Evolutionary conservation across 192 early-diverging fungal genomes (phyloP).

Genomic region (Coemansia sp.): DNA sequence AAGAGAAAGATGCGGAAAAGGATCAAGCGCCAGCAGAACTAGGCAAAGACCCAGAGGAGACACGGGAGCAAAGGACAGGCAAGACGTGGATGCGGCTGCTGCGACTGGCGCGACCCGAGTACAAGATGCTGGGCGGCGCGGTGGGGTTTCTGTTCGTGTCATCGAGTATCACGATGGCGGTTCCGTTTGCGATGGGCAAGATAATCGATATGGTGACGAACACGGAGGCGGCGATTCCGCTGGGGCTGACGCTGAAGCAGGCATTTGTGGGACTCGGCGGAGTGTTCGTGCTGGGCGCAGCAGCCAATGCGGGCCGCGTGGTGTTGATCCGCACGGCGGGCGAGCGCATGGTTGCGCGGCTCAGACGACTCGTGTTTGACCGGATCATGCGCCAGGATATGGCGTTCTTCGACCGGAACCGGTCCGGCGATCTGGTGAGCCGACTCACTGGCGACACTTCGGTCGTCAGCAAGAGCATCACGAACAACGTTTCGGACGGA

Average conservation of each 20-base stretch:
- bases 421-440: slow-evolving; percentile 74
- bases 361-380: slow-evolving; percentile 56
- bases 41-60: slow-evolving; percentile 40
- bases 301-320: slow-evolving; percentile 60
- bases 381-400: slow-evolving; percentile 64
- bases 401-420: slow-evolving; percentile 63
- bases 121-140: slow-evolving; percentile 51
- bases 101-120: slow-evolving; percentile 49
- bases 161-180: slow-evolving; percentile 63
- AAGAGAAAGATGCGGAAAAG: neutral
- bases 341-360: slow-evolving; percentile 59
- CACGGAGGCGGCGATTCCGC: slow-evolving; percentile 37
- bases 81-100: slow-evolving; percentile 52
- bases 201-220: slow-evolving; percentile 68
- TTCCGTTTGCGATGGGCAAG: slow-evolving; percentile 69
- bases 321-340: slow-evolving; percentile 61
- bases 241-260: slow-evolving; percentile 58
- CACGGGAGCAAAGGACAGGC: slow-evolving; percentile 8
- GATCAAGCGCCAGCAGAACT: neutral
- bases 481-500: slow-evolving; percentile 73
- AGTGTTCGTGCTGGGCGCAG: slow-evolving; percentile 59
- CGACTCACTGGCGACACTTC: slow-evolving; percentile 76
- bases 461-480: slow-evolving; percentile 73
- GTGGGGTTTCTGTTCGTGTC: slow-evolving; percentile 62
- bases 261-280: slow-evolving; percentile 56